These are phyloP conservation scores for Chloropicon primus DNA, from an alignment of 139 green algal species.

Conservation along the genomic window DNA sequence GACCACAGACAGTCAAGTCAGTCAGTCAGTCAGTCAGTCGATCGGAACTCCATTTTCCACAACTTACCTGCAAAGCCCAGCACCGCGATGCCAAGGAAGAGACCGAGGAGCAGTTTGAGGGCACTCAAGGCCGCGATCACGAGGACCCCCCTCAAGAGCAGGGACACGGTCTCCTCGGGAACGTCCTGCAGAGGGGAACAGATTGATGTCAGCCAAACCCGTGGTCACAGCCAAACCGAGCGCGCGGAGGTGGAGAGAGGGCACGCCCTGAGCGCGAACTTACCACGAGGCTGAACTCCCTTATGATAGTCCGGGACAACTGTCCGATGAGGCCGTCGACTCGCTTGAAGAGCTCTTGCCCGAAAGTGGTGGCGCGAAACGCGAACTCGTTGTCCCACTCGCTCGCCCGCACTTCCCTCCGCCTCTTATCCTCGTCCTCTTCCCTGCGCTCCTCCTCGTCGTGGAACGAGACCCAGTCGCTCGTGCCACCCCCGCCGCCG, in stretches of 20 bases:
- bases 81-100: neutral
- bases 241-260: too few species aligned
- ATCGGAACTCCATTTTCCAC: too few species aligned
- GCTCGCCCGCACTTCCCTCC: neutral
- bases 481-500: neutral
- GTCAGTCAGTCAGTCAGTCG: too few species aligned
- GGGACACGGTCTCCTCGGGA: neutral
- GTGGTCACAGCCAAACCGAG: too few species aligned
- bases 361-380: neutral
- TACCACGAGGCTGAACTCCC: neutral
- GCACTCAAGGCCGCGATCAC: neutral
- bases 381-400: neutral
- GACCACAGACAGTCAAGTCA: too few species aligned
- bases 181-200: too few species aligned
- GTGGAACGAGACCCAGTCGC: neutral
- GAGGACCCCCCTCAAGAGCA: neutral
- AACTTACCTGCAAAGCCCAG: too few species aligned
- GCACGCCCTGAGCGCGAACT: too few species aligned
- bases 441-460: neutral
- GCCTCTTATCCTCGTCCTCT: neutral
- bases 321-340: neutral
- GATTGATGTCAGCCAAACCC: too few species aligned
- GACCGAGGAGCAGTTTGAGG: neutral
- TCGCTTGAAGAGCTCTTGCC: neutral
- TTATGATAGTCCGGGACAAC: neutral